Evolutionary conservation across 192 early-diverging fungal genomes (phyloP), one percentile per base, ranked within the genome.

Genomic region (Blastocladiella britannica): DNA sequence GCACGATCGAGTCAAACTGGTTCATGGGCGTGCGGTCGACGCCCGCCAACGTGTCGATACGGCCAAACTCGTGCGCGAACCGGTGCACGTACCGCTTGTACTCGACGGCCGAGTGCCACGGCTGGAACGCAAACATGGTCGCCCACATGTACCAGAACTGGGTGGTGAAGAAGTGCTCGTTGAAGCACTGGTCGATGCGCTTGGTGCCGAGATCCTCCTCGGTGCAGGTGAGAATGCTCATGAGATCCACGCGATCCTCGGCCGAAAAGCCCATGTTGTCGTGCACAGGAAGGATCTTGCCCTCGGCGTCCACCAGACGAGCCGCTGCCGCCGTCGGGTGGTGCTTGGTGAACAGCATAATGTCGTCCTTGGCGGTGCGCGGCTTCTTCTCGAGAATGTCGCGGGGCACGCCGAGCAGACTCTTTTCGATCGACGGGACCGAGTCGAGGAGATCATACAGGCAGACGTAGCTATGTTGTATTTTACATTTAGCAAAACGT

Each of bases 91-190:
- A 67, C 7, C 66, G 58, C 47, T 61, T 60, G 43, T 66, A 58
- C 63, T 67, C 66, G 43, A 65, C 59, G 51, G 66, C 51, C 20
- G 63, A 66, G 51, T 67, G 66, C 63, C 66, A 67, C 28, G 66
- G 66, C 59, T 67, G 15, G 37, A 47, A 47, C 25, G 53, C 53
- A 54, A 54, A 54, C 25, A 23, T 54, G 12, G 25, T 54, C 53
- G 12, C 20, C 53, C 25, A 26, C 53, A 54, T 25, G 51, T 61
- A 65, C 66, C 66, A 67, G 53, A 67, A 67, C 55, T 67, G 62
- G 30, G 31, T 53, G 26, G 23, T 54, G 55, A 67, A 67, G 59
- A 66, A 67, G 22, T 53, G 58, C 23, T 23, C 56, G 4, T 63
- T 55, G 57, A 67, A 67, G 51, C 29, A 65, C n/a, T 67, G 63